Conservation (phyloP, 768 basidiomycete genomes). For the Tulasnella sp. region DNA sequence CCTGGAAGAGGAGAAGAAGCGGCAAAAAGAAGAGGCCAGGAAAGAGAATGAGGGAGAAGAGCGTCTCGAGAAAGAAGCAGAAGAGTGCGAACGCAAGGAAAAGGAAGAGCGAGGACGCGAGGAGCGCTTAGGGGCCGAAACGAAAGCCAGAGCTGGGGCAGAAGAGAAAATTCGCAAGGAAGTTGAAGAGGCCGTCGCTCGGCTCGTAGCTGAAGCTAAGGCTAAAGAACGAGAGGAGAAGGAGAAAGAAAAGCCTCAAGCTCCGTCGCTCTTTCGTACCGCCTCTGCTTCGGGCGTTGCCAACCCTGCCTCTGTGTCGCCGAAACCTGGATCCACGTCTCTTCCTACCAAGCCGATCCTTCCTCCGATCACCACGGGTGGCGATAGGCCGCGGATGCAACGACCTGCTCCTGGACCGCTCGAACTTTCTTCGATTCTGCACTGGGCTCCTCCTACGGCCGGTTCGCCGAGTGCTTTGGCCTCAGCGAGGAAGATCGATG, state of each 20-base stretch:
- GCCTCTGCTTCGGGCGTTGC: conserved; percentile 22
- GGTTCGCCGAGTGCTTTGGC: conserved; percentile 39
- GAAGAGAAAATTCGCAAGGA: conserved; percentile 29
- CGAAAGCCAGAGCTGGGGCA: conserved; percentile 24
- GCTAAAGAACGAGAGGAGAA: conserved; percentile 31
- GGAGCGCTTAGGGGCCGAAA: conserved; percentile 24
- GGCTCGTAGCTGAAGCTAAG: conserved; percentile 39
- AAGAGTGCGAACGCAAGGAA: conserved; percentile 33
- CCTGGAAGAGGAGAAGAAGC: conserved; percentile 33
- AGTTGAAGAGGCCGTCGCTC: conserved; percentile 43
- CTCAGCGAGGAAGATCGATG: conserved; percentile 78
- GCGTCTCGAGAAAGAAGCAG: conserved; percentile 30
- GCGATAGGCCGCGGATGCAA: conserved; percentile 27
- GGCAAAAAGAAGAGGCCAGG: conserved; percentile 30
- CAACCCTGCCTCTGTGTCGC: conserved; percentile 23
- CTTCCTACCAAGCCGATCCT: conserved; percentile 33
- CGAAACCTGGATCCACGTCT: neutral
- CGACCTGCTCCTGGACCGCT: conserved; percentile 62
- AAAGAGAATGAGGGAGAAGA: conserved; percentile 29
- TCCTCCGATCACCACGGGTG: conserved; percentile 24
- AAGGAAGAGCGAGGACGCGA: conserved; percentile 25
- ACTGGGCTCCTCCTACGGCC: neutral
- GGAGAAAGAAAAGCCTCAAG: conserved; percentile 35
- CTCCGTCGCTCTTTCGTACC: conserved; percentile 24
- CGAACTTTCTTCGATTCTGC: conserved; percentile 39